Evolutionary conservation across 192 early-diverging fungal genomes (phyloP).

Genomic region (Coemansia reversa): DNA sequence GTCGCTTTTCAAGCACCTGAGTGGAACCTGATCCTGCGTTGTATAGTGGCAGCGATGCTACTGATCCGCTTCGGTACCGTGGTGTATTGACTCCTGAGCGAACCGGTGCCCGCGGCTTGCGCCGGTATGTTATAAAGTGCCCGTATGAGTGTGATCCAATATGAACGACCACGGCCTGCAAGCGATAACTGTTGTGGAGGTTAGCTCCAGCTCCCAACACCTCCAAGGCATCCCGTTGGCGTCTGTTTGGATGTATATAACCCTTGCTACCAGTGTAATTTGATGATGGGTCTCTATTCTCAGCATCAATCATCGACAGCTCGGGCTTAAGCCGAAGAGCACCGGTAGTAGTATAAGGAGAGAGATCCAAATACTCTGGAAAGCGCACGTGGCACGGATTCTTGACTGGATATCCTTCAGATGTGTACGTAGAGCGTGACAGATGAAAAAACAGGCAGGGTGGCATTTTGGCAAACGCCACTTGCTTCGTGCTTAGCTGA

Average conservation of each 20-base stretch:
- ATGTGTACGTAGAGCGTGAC: slow-evolving; percentile 72
- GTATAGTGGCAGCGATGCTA: slow-evolving; percentile 22
- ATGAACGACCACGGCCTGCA: slow-evolving; percentile 87
- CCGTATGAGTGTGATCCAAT: slow-evolving; percentile 87
- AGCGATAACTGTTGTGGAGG: slow-evolving; percentile 60
- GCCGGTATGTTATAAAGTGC: slow-evolving; percentile 92
- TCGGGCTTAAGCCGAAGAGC: slow-evolving; percentile 57
- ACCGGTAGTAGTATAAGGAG: slow-evolving; percentile 66
- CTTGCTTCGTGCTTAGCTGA: slow-evolving; percentile 68
- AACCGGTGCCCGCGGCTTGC: slow-evolving; percentile 42
- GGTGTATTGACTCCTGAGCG: slow-evolving; percentile 52
- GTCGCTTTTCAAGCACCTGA: slow-evolving; percentile 24
- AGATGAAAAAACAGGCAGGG: slow-evolving; percentile 79
- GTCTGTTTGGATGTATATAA: slow-evolving; percentile 12
- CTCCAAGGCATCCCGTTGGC: slow-evolving; percentile 35
- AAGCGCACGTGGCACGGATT: slow-evolving; percentile 82
- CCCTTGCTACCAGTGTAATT: background rate
- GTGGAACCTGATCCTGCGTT: background rate
- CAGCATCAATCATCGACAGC: slow-evolving; percentile 55
- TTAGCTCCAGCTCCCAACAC: slow-evolving; percentile 31
- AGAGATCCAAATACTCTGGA: slow-evolving; percentile 73
- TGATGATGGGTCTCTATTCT: background rate
- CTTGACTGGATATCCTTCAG: slow-evolving; percentile 73
- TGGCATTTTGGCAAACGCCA: slow-evolving; percentile 77
- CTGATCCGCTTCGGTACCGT: slow-evolving; percentile 39